Evolutionary conservation across 2,329 filamentous ascomycete species (phyloP).

Genomic region (Plenodomus tracheiphilus): DNA sequence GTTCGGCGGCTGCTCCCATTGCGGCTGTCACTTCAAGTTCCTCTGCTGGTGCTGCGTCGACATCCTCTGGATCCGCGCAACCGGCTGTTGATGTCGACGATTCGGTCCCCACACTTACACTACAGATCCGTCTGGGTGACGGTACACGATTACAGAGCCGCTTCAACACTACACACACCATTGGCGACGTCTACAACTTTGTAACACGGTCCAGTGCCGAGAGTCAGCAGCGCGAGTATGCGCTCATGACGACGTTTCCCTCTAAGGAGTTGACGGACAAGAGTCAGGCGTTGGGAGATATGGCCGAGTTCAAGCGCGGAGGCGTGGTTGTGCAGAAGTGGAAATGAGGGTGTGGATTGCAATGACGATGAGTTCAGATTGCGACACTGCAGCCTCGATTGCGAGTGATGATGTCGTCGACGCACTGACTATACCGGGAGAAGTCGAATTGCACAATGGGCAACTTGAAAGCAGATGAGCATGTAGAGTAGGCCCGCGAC

Average conservation of each 20-base stretch:
- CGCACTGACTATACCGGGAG: neutral
- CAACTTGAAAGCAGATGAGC: neutral
- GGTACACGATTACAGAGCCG: conserved; percentile 76
- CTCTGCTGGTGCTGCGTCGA: conserved; percentile 11
- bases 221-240: conserved; percentile 64
- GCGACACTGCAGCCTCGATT: too few species aligned
- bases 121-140: conserved; percentile 78
- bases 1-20: conserved; percentile 38
- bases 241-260: conserved; percentile 80
- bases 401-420: neutral
- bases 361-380: neutral
- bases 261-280: conserved; percentile 78
- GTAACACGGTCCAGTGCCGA: conserved; percentile 66
- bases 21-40: conserved; percentile 37
- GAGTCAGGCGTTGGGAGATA: conserved; percentile 50
- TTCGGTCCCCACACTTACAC: conserved; percentile 67
- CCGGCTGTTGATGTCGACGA: conserved; percentile 60
- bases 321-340: conserved; percentile 62
- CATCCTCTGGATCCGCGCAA: conserved; percentile 43
- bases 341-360: conserved; percentile 34
- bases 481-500: too few species aligned
- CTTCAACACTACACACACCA: conserved; percentile 78
- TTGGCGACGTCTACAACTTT: conserved; percentile 78
- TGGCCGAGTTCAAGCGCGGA: conserved; percentile 56
- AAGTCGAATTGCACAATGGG: neutral